Evolutionary conservation across 768 basidiomycete genomes (phyloP).

Genomic region (Rhizopogon vinicolor): DNA sequence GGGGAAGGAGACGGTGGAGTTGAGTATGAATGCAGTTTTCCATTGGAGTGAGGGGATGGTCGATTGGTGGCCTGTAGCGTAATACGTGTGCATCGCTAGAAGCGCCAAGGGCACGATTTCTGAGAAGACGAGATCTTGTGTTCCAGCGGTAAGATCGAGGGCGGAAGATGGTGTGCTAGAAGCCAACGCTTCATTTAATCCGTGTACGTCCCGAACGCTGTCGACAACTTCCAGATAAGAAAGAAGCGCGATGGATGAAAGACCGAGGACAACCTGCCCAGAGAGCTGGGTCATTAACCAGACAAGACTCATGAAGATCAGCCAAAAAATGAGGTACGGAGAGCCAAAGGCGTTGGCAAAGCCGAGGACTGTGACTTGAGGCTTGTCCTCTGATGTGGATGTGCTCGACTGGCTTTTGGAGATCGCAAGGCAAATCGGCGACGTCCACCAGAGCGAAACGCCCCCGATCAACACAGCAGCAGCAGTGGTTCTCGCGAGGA

Average conservation of each 20-base stretch:
- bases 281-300: conserved; percentile 63
- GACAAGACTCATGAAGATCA: conserved; percentile 54
- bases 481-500: conserved; percentile 55
- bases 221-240: conserved; percentile 79
- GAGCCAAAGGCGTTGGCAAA: conserved; percentile 90
- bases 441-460: conserved; percentile 60
- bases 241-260: conserved; percentile 63
- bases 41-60: conserved; percentile 89
- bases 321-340: conserved; percentile 81
- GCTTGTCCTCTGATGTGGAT: conserved; percentile 24
- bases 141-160: conserved; percentile 23
- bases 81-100: conserved; percentile 74
- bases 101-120: conserved; percentile 75
- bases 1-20: conserved; percentile 62
- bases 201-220: conserved; percentile 67
- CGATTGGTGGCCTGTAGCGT: conserved; percentile 89
- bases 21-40: conserved; percentile 89
- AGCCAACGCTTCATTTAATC: conserved; percentile 47
- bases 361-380: conserved; percentile 63
- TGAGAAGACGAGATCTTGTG: conserved; percentile 46
- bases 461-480: conserved; percentile 49
- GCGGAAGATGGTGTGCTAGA: conserved; percentile 43
- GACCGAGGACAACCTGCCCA: conserved; percentile 72
- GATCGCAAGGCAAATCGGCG: conserved; percentile 74
- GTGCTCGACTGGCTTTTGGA: conserved; percentile 24